phyloP scores from a whole-genome alignment of 2,329 filamentous ascomycete species.

The Trichoderma koningii region DNA sequence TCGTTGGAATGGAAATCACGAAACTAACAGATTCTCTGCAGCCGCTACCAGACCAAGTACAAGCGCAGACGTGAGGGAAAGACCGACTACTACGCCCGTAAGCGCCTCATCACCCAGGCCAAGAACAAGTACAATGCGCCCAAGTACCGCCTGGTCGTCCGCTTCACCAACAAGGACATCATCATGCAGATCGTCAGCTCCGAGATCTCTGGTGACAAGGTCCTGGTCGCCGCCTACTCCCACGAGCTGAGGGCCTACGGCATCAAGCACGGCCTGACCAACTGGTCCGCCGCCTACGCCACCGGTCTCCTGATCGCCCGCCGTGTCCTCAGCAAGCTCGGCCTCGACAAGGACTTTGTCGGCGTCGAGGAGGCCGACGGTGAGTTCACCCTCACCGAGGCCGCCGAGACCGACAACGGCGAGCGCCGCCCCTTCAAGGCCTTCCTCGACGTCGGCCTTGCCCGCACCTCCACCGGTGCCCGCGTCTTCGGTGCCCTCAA shows the following conservation, averaged over 20 bases:
- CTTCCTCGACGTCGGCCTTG: constrained; percentile 96
- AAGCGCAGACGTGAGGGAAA: constrained; percentile 93
- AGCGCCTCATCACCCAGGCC: constrained; percentile 99
- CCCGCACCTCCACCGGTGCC: constrained; percentile 95
- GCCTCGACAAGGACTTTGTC: constrained; percentile 86
- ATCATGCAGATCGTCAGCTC: constrained; percentile 96
- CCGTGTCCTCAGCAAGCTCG: constrained; percentile 95
- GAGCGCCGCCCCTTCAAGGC: constrained; percentile 99
- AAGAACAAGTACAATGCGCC: constrained; percentile 99
- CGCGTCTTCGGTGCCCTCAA: constrained; percentile 99
- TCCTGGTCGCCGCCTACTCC: constrained; percentile 87
- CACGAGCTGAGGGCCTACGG: constrained; percentile 98
- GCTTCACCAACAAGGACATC: constrained; percentile 99
- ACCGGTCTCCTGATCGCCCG: constrained; percentile 96
- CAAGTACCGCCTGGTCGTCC: constrained; percentile 99
- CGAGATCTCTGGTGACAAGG: constrained; percentile 97
- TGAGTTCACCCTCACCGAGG: constrained; percentile 95
- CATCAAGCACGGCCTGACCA: constrained; percentile 97
- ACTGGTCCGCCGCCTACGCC: constrained; percentile 98
- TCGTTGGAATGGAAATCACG: neutral
- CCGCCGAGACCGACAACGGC: constrained; percentile 83
- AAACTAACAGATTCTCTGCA: constrained; percentile 46
- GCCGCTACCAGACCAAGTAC: constrained; percentile 99
- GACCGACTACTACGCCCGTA: constrained; percentile 99
- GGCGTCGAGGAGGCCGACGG: constrained; percentile 97